Conservation (phyloP, 1,284 basidiomycete species). For the Erythrobasidium hasegawianum region DNA sequence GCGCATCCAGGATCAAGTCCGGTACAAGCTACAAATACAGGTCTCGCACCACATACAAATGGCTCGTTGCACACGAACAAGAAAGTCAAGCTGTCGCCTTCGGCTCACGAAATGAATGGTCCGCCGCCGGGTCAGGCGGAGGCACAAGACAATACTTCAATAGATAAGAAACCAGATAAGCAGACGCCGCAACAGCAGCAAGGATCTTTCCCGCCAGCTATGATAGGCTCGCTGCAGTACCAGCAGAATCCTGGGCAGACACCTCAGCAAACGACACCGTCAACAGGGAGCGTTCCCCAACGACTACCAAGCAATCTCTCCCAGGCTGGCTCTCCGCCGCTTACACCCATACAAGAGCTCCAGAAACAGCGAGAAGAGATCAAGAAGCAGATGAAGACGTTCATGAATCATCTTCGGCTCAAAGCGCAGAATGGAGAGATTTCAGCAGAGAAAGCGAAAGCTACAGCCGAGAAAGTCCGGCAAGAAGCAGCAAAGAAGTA, state of each 20-base stretch:
- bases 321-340: neutral
- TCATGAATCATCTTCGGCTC: slow-evolving; percentile 12
- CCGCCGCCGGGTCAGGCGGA: neutral
- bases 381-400: slow-evolving; percentile 30
- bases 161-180: neutral
- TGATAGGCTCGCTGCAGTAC: neutral
- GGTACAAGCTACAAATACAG: slow-evolving; percentile 1
- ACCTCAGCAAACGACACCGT: neutral
- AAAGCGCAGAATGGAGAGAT: slow-evolving; percentile 21
- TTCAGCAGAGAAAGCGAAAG: slow-evolving; percentile 17
- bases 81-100: slow-evolving; percentile 23
- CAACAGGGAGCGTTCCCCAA: too few species aligned
- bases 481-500: slow-evolving; percentile 29
- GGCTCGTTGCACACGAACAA: neutral
- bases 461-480: slow-evolving; percentile 31
- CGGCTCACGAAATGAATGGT: neutral
- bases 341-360: slow-evolving; percentile 14
- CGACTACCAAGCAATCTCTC: too few species aligned
- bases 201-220: neutral
- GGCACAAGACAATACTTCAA: neutral
- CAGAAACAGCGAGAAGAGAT: slow-evolving; percentile 27
- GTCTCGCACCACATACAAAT: neutral
- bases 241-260: neutral
- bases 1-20: slow-evolving; percentile 7
- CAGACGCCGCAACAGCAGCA: slow-evolving; percentile 8